Evolutionary conservation across 1,284 basidiomycete species (phyloP).

Genomic region (Anthracocystis setariae): DNA sequence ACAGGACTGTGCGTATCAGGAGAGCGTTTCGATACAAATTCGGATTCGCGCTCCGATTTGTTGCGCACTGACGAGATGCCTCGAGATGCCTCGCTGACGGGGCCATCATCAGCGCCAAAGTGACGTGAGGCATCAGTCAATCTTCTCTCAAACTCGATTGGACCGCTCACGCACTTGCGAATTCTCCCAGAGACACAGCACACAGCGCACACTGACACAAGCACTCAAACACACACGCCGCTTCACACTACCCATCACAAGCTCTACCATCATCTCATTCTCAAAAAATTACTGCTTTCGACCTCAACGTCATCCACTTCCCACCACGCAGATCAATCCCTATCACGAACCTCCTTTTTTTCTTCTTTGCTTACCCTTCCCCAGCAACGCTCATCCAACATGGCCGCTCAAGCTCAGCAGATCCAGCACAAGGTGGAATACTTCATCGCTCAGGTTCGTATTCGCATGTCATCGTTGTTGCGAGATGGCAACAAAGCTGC

Average conservation of each 20-base stretch:
- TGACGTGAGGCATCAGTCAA: conserved; percentile 9
- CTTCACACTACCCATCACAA: background rate
- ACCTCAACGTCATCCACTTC: conserved; percentile 14
- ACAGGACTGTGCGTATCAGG: background rate
- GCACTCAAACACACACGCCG: background rate
- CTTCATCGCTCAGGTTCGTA: conserved; percentile 66
- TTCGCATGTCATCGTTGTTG: background rate
- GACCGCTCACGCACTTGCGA: background rate
- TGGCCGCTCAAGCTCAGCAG: conserved; percentile 62
- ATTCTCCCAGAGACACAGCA: conserved; percentile 1
- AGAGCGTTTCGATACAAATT: background rate
- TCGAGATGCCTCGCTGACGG: background rate
- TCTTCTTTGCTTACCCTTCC: conserved; percentile 14
- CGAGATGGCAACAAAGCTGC: background rate
- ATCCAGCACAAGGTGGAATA: conserved; percentile 65
- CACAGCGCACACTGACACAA: no score
- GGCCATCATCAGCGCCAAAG: background rate
- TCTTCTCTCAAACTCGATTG: conserved; percentile 2
- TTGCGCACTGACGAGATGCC: conserved; percentile 12
- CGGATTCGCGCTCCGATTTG: conserved; percentile 14
- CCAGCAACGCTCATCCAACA: conserved; percentile 19
- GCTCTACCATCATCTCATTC: conserved; percentile 10
- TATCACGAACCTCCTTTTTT: background rate
- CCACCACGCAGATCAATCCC: background rate
- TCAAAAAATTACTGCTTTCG: background rate